A percentile compares a stretch with the other conserved stretches of the same genome.
Evolutionary conservation across 2,329 filamentous ascomycete genomes (phyloP).

Genomic region (Penicillium nordicum): DNA sequence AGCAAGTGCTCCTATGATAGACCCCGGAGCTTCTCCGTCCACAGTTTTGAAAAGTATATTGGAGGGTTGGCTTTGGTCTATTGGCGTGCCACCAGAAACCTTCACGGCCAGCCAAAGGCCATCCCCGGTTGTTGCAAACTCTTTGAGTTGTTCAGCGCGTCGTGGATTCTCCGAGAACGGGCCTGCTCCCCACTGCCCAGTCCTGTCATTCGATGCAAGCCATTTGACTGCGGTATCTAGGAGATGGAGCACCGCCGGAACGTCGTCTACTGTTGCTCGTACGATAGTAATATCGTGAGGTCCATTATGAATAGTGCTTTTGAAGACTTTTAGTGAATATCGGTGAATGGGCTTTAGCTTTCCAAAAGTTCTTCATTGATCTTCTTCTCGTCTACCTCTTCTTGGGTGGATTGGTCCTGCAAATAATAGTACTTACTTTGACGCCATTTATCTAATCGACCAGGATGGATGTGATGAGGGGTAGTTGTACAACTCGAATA

Average conservation of each 20-base stretch:
- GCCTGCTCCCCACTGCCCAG: slow-evolving; percentile 13
- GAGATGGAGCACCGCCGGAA: slow-evolving; percentile 11
- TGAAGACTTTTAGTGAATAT: not conserved
- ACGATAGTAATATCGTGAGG: not conserved
- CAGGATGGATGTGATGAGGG: not conserved
- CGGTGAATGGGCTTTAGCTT: not conserved
- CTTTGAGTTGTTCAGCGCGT: slow-evolving; percentile 12
- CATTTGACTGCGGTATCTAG: slow-evolving; percentile 14
- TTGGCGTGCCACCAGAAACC: no score
- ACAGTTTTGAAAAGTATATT: not conserved
- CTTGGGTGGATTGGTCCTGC: not conserved
- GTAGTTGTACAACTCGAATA: not conserved
- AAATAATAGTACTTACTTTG: slow-evolving; percentile 1
- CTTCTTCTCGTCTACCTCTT: not conserved
- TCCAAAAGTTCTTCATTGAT: not conserved
- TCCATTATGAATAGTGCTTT: no score
- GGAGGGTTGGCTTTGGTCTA: no score
- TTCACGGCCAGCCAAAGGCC: slow-evolving; percentile 12
- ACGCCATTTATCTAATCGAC: slow-evolving; percentile 1
- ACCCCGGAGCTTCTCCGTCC: not conserved
- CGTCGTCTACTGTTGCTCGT: slow-evolving; percentile 7
- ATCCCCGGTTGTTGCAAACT: slow-evolving; percentile 13
- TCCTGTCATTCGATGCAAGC: slow-evolving; percentile 10
- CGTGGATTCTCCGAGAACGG: slow-evolving; percentile 13
- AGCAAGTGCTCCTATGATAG: slow-evolving; percentile 13